Base-by-base conservation (phyloP, 495 filamentous ascomycete species). In the Oidiodendron maius region DNA sequence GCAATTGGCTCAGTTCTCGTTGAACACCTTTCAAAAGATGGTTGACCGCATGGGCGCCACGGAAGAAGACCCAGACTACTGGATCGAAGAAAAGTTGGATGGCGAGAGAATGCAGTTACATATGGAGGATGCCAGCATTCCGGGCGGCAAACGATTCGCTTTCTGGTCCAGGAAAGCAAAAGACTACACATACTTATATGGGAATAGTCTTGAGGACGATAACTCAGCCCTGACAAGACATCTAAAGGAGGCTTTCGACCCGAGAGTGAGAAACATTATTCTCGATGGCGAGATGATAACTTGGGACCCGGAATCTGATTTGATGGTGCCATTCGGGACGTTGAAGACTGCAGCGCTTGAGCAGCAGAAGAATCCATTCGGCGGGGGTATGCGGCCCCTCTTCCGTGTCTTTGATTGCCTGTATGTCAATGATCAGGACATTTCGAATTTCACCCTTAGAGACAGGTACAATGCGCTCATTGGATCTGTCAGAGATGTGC, bases 221-320 rank as follows among this genome's bases (percentile, higher is more conserved):
- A 81, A 83, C 36, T 78, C 79, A n/a, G 80, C 89, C 8, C 60
- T 97, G 16, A 94, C 93, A 0, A 70, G 89, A 24, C 81, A 95
- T 60, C 65, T 96, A 11, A 79, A 81, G 43, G 72, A 80, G 46
- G 89, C 88, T 3, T 98, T 98, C 59, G 69, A 80, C 13, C 71
- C 81, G 4, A 80, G 82, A 0, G 91, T 97, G 8, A 69, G 82
- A 37, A 79, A 89, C 59, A 75, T 96, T 57, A 95, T 98, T 24
- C 71, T 98, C 2, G 93, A 98, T 56, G 93, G 93, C 9, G 93
- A 98, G 64, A 98, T 98, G 93, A 87, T 98, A 44, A 95, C 90
- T 8, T 98, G 94, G 94, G 89, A 97, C 62, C 82, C 89, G n/a
- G 82, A 86, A 41, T 69, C 87, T 42, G 83, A 95, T 64, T 81